Base-by-base conservation (phyloP, 192 early-diverging fungal genomes). In the Podila horticola region DNA sequence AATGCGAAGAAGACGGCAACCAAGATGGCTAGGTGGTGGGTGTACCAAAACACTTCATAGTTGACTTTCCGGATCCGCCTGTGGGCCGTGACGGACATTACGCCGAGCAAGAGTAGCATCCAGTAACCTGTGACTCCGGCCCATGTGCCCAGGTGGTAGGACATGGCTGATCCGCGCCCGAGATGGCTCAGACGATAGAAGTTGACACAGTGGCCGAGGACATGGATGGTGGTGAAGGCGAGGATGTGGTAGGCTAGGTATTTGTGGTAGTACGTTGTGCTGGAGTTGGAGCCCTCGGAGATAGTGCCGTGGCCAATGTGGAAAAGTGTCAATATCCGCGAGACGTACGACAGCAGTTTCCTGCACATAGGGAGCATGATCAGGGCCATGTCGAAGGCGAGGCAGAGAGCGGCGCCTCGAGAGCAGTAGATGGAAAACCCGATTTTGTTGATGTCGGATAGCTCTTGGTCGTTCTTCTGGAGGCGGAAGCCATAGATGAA, bases 11-110 rank as follows among this genome's bases (percentile, higher is more conserved):
- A 68, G 17, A 86, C 68, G 38, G 90, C 83, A 83, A 90, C 86
- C 50, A 88, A 88, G n/a, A 89, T 77, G 28, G 93, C 74, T 24
- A 90, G 89, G 74, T 96, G 93, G 79, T 96, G 94, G 3, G 88
- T 89, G 74, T 88, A 92, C 88, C 93, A 94, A 75, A 96, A 95
- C 28, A 90, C 69, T 75, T 96, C 93, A 76, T 91, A 95, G 30
- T 89, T 66, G 29, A 75, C 74, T 48, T 88, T 74, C 58, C 92
- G 83, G 34, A 94, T 84, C 22, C 74, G 76, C 34, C 51, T 69
- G 83, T 91, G 88, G 3, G 94, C 88, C 11, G 91, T 88, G 13
- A 84, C 72, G 68, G 88, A 85, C 76, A 94, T 93, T 64, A 91
- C 50, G 22, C 90, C 87, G 60, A 94, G 83, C n/a, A 87, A 52